phyloP scores from a whole-genome alignment of 2,329 filamentous ascomycete species.

The Trichoderma hamatum region DNA sequence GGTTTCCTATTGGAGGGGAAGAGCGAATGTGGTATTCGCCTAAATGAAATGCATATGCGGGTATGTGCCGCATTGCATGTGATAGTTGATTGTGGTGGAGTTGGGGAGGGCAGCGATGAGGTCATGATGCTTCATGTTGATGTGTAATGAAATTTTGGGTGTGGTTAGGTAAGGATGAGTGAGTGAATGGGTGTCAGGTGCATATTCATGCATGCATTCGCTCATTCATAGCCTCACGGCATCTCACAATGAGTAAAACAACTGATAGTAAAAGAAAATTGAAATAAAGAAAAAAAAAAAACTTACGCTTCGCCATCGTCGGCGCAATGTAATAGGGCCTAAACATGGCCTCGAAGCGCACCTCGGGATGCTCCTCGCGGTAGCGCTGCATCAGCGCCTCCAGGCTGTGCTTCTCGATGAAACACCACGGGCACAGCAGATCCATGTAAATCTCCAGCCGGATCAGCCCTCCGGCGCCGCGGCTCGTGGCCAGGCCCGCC shows the following conservation, averaged over 20 bases:
- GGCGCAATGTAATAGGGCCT: slow-evolving; percentile 52
- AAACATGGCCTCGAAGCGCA: slow-evolving; percentile 51
- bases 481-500: neutral
- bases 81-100: neutral
- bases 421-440: slow-evolving; percentile 57
- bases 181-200: neutral
- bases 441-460: slow-evolving; percentile 53
- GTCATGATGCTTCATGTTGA: neutral
- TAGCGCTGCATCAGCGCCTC: slow-evolving; percentile 50
- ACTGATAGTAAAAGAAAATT: too few species aligned
- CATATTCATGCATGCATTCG: neutral
- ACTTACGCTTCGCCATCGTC: slow-evolving; percentile 34
- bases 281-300: too few species aligned
- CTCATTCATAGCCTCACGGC: neutral
- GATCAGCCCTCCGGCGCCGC: slow-evolving; percentile 4
- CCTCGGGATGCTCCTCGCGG: slow-evolving; percentile 44
- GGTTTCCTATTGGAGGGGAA: neutral
- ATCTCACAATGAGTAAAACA: neutral
- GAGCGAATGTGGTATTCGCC: neutral
- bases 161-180: too few species aligned
- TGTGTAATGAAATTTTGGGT: neutral
- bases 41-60: neutral
- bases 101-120: neutral
- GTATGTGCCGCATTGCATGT: neutral
- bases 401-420: slow-evolving; percentile 52